These are phyloP conservation scores for Penicillium diatomitis DNA, from an alignment of 495 filamentous ascomycete species.

Conservation along the genomic window DNA sequence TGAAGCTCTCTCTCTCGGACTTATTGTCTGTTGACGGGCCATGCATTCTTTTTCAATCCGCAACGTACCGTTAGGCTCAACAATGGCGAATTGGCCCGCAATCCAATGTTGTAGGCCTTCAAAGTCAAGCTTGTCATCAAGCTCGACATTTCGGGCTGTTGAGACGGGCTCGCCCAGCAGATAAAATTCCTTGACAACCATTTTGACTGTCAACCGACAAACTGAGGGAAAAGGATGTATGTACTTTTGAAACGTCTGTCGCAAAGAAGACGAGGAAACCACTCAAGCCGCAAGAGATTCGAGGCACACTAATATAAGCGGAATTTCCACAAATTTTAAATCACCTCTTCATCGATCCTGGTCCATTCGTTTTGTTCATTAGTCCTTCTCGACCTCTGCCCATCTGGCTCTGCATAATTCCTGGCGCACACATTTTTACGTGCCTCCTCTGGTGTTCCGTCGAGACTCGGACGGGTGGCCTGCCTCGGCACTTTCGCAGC, in stretches of 20 bases:
- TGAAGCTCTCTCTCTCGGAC: too few relatives aligned
- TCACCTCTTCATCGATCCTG: too few relatives aligned
- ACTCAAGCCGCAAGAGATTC: too few relatives aligned
- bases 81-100: slow-evolving; percentile 36
- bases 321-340: too few relatives aligned
- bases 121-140: slow-evolving; percentile 22
- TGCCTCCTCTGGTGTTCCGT: too few relatives aligned
- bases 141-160: slow-evolving; percentile 27
- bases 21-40: too few relatives aligned
- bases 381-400: too few relatives aligned
- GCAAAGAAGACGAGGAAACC: not conserved
- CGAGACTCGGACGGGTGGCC: not conserved
- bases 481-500: slow-evolving; percentile 11
- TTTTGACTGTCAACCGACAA: slow-evolving; percentile 4
- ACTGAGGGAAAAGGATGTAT: not conserved
- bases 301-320: too few relatives aligned
- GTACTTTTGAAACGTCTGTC: too few relatives aligned
- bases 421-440: too few relatives aligned
- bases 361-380: too few relatives aligned
- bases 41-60: not conserved
- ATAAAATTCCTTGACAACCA: slow-evolving; percentile 33
- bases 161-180: slow-evolving; percentile 33
- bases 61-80: slow-evolving; percentile 16
- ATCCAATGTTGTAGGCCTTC: slow-evolving; percentile 30
- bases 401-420: too few relatives aligned